Conservation (phyloP, 1,284 basidiomycete species). For the Sporisorium sorghi region DNA sequence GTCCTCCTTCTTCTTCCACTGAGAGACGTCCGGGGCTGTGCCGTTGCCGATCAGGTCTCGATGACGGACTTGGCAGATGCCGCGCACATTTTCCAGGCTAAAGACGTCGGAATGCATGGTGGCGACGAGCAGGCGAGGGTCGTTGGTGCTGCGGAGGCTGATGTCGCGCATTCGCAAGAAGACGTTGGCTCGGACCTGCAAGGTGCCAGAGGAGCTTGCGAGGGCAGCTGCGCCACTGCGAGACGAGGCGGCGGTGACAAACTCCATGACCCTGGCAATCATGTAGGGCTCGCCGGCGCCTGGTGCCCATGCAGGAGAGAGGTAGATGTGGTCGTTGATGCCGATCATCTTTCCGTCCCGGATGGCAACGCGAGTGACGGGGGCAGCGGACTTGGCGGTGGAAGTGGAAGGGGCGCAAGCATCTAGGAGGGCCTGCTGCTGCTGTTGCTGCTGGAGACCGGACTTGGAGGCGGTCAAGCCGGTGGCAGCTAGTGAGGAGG, state of each 20-base stretch:
- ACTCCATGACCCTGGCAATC: constrained; percentile 94
- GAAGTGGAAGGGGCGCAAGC: constrained; percentile 32
- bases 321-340: constrained; percentile 86
- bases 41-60: constrained; percentile 82
- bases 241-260: constrained; percentile 82
- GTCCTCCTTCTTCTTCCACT: constrained; percentile 95
- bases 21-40: constrained; percentile 78
- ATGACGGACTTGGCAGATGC: constrained; percentile 91
- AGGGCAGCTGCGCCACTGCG: constrained; percentile 76
- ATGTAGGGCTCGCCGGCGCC: constrained; percentile 89
- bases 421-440: constrained; percentile 48
- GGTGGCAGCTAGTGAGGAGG: constrained; percentile 42
- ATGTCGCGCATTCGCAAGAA: constrained; percentile 93
- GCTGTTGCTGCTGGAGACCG: constrained; percentile 45
- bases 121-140: constrained; percentile 87
- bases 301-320: constrained; percentile 87
- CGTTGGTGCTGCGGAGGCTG: constrained; percentile 83
- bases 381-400: constrained; percentile 37
- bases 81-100: constrained; percentile 88
- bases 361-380: constrained; percentile 56
- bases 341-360: constrained; percentile 58
- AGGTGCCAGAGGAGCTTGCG: constrained; percentile 70
- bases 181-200: constrained; percentile 83
- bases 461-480: constrained; percentile 50
- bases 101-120: constrained; percentile 95